Base-by-base conservation (phyloP, 495 filamentous ascomycete species). In the Lichina pygmaea region DNA sequence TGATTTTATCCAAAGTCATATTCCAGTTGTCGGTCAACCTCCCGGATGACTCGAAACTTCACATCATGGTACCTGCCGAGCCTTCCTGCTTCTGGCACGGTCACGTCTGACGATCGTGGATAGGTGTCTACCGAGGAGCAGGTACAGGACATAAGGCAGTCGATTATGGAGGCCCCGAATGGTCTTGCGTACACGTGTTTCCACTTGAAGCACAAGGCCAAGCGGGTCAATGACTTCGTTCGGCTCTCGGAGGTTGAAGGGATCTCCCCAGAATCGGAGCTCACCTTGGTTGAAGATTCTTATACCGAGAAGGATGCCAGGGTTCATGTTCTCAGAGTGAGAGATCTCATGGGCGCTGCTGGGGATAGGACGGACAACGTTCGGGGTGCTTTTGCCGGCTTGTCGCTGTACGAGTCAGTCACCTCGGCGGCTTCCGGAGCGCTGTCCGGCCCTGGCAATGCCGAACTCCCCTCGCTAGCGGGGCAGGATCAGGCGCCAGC, bases 251-350 rank as follows among this genome's bases (percentile, higher is more conserved):
- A 95, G 57, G 78, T 94, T 16, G 66, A 73, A n/a, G 85, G 67
- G 40, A 67, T 95, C 33, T 69, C 67, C 36, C 61, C 74, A 8
- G 75, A 78, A 46, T 76, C 84, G 9, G 75, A 81, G 56, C 65
- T 95, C 37, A 69, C 66, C 34, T 62, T 99, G 48, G 74, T 94
- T 39, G 83, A 94, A 60, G 91, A 99, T 55, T 81, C 91, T 13
- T 99, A 99, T 59, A 99, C 83, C 24, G 91, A 95, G 64, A 95
- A 93, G 66, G 89, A 95, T 60, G 86, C 91, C 43, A 77, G 91
- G 49, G 77, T 95, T 66, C 91, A 99, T 60, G 62, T 94, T 43
- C 71, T 95, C 41, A 70, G 91, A 44, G 73, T 93, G 45, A 66
- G 91, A 50, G 91, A 99, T 52, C 65, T 99, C 42, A 80, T 99